A percentile compares a stretch with the other conserved stretches of the same genome.
These are phyloP conservation scores for Heritiera littoralis DNA, from an alignment of 345 rosid species.

Conservation along the genomic window DNA sequence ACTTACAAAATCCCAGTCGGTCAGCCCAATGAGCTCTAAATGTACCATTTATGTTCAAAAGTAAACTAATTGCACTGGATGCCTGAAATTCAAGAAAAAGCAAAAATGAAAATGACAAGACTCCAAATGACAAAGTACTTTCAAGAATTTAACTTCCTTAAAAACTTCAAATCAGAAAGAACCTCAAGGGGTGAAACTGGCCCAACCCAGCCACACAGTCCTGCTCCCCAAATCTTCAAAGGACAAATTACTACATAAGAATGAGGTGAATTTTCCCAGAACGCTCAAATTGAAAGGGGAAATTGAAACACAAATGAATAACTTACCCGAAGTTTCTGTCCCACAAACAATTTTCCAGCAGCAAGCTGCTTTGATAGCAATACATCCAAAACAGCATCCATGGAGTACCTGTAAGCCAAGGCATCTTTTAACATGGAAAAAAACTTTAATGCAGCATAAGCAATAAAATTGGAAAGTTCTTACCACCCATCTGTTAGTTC, in stretches of 20 bases:
- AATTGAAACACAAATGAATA: conserved; percentile 18
- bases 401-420: conserved; percentile 63
- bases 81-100: conserved; percentile 55
- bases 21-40: conserved; percentile 97
- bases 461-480: conserved; percentile 29
- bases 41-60: conserved; percentile 86
- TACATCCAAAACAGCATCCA: conserved; percentile 69
- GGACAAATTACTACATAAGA: conserved; percentile 36
- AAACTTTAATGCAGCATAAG: conserved; percentile 14
- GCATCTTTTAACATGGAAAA: conserved; percentile 20
- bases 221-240: conserved; percentile 83
- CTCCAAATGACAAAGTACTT: conserved; percentile 16
- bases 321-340: conserved; percentile 85
- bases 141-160: conserved; percentile 20
- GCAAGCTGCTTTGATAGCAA: conserved; percentile 60
- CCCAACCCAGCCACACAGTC: conserved; percentile 76
- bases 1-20: conserved; percentile 88
- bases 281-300: conserved; percentile 12
- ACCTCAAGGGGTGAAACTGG: conserved; percentile 95
- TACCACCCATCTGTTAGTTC: conserved; percentile 98
- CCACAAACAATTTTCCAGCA: conserved; percentile 73
- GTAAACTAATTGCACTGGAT: conserved; percentile 51
- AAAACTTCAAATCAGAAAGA: conserved; percentile 31
- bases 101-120: background rate
- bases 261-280: conserved; percentile 16